Evolutionary conservation across 805 yeast genomes (phyloP).

Genomic region (Candida broadrunensis): DNA sequence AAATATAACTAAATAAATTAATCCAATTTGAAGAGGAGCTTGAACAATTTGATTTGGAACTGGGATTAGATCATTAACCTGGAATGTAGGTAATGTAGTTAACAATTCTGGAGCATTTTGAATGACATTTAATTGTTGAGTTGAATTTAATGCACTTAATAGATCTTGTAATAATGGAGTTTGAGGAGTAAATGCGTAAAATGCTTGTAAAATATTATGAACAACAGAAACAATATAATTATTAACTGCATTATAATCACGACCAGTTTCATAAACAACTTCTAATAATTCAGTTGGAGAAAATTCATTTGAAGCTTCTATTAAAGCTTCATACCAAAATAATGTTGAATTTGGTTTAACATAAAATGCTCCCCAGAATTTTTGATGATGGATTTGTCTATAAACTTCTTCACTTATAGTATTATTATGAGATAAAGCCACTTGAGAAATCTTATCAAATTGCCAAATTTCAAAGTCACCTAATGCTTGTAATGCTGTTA

Average conservation of each 20-base stretch:
- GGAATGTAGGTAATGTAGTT: conserved; percentile 21
- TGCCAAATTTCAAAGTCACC: conserved; percentile 25
- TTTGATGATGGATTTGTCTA: conserved; percentile 28
- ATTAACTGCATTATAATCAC: conserved; percentile 28
- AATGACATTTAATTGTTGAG: conserved; percentile 6
- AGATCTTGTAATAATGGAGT: conserved; percentile 15
- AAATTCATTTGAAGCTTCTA: conserved; percentile 10
- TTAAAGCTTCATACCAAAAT: conserved; percentile 17
- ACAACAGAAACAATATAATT: conserved; percentile 17
- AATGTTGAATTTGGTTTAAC: conserved; percentile 28
- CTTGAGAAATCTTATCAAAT: conserved; percentile 9
- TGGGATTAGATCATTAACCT: conserved; percentile 20
- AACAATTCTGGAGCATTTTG: conserved; percentile 19
- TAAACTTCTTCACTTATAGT: conserved; percentile 23
- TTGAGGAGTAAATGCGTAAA: conserved; percentile 12
- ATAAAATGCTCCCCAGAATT: conserved; percentile 27
- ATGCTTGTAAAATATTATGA: conserved; percentile 13
- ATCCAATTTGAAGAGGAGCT: conserved; percentile 32
- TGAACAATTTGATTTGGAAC: conserved; percentile 20
- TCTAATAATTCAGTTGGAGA: conserved; percentile 20
- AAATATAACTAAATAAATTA: conserved; percentile 29
- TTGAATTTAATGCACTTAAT: conserved; percentile 8
- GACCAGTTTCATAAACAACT: conserved; percentile 28
- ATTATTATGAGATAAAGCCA: conserved; percentile 18
- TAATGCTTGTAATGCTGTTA: conserved; percentile 14